Evolutionary conservation across 2,329 filamentous ascomycete genomes (phyloP).

Genomic region (Keithomyces neogunnii): DNA sequence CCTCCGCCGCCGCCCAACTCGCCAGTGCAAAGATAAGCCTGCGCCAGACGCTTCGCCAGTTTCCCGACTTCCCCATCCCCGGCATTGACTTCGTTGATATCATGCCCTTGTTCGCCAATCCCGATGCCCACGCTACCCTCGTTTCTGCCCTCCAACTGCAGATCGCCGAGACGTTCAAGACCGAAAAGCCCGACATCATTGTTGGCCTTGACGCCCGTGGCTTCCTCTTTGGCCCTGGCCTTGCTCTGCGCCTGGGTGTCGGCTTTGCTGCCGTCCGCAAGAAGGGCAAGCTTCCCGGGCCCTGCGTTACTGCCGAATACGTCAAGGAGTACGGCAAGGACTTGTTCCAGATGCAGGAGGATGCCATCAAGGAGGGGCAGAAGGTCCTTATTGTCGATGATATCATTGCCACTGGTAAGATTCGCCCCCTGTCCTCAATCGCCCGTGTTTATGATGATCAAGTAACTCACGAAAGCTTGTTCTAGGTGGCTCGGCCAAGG

Average conservation of each 20-base stretch:
- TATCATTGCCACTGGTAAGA: slow-evolving; percentile 93
- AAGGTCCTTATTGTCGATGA: slow-evolving; percentile 93
- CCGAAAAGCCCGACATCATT: slow-evolving; percentile 71
- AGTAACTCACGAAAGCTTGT: slow-evolving; percentile 3
- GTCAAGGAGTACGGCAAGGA: slow-evolving; percentile 96
- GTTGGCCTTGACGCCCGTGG: slow-evolving; percentile 90
- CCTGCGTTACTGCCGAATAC: slow-evolving; percentile 76
- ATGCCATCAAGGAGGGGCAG: slow-evolving; percentile 75
- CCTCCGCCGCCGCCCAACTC: slow-evolving; percentile 56
- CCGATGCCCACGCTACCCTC: slow-evolving; percentile 63
- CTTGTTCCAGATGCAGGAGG: slow-evolving; percentile 91
- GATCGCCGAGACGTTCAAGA: slow-evolving; percentile 54
- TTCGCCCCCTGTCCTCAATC: background rate
- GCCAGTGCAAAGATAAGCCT: slow-evolving; percentile 63
- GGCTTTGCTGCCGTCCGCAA: slow-evolving; percentile 92
- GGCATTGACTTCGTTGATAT: slow-evolving; percentile 98
- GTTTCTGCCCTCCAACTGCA: slow-evolving; percentile 81
- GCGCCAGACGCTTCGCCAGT: slow-evolving; percentile 68
- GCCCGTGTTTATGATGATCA: background rate
- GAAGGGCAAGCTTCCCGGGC: slow-evolving; percentile 88
- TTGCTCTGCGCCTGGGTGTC: slow-evolving; percentile 75
- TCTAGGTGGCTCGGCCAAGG: slow-evolving; percentile 80
- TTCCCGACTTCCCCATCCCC: slow-evolving; percentile 82
- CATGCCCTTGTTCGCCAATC: slow-evolving; percentile 85
- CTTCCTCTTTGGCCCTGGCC: slow-evolving; percentile 86